Evolutionary conservation across 1,284 basidiomycete species (phyloP).

Genomic region (Mixia osmundae): DNA sequence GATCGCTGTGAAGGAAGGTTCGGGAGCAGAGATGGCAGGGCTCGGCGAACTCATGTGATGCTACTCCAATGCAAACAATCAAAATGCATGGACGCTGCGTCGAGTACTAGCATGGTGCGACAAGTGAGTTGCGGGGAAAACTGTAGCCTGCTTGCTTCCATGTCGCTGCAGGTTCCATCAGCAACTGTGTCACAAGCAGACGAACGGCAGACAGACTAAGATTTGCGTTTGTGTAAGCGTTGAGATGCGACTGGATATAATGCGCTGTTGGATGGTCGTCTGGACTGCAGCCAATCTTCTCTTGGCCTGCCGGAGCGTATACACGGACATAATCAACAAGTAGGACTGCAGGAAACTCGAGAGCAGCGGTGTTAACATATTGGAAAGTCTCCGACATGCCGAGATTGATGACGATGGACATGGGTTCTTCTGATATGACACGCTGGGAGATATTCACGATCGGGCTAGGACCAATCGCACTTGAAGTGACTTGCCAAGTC

Average conservation of each 20-base stretch:
- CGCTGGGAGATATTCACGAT: constrained; percentile 1
- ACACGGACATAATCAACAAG: constrained; percentile 31
- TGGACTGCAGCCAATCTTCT: constrained; percentile 7
- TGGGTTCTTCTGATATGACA: constrained; percentile 16
- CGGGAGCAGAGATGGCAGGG: constrained; percentile 5
- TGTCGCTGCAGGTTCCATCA: no score
- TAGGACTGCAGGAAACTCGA: constrained; percentile 27
- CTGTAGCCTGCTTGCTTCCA: no score
- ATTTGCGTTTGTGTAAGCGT: constrained; percentile 7
- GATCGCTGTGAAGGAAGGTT: constrained; percentile 7
- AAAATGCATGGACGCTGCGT: no score
- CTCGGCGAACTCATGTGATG: constrained; percentile 8
- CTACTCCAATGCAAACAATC: no score
- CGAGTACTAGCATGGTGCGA: no score
- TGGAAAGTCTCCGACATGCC: constrained; percentile 9
- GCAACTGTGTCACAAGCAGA: no score
- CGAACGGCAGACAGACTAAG: no score
- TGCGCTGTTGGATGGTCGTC: constrained; percentile 9
- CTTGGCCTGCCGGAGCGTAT: constrained; percentile 7
- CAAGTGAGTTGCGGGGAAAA: no score
- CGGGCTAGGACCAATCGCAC: constrained; percentile 2
- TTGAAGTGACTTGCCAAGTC: constrained; percentile 8
- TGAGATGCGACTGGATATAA: constrained; percentile 8
- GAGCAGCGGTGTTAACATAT: neutral
- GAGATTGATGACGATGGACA: constrained; percentile 24